Base-by-base conservation (phyloP, 305 asterid species). In the Fraxinus ornus region DNA sequence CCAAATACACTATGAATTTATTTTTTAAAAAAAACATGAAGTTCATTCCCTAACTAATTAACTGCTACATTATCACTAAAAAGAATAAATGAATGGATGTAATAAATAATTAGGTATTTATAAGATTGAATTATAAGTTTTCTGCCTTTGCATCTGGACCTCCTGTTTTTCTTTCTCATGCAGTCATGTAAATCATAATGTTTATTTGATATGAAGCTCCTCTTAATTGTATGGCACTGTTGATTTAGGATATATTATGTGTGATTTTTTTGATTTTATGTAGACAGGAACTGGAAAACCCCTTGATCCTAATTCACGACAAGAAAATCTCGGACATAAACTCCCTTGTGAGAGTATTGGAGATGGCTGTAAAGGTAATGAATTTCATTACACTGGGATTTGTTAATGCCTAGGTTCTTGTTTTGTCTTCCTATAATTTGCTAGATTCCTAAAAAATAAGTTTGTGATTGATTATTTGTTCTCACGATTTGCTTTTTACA, bases 231-330 rank as follows among this genome's bases (percentile, higher is more conserved):
- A 71, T 17, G 76, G 22, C 26, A 0, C 5, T 32, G 41, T 71
- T 30, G 24, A 71, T 71, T 71, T 71, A 15, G 39, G 41, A 30
- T 71, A 21, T 30, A 15, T 71, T 28, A 44, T 81, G 86, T 75
- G 71, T 52, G 77, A 77, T 81, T 75, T 28, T 78, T 75, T 78
- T 71, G 35, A 76, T 80, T 88, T 32, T 57, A 84, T 85, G 85
- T 86, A 80, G 80, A 79, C 97, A 94, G 98, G 98, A 94, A 87
- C 90, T 94, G 84, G 98, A 92, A 84, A 94, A 94, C 87, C 97
- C 98, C 37, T 76, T 94, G 86, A 94, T 94, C 81, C 88, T 94
- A 70, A 92, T 94, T 84, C 96, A 94, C 44, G 98, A 94, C 87
- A 94, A 94, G 93, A 94, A 94, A 85, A 93, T 94, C 85, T 92